Evolutionary conservation across 139 green algal genomes (phyloP).

Genomic region (Volvox reticuliferus): DNA sequence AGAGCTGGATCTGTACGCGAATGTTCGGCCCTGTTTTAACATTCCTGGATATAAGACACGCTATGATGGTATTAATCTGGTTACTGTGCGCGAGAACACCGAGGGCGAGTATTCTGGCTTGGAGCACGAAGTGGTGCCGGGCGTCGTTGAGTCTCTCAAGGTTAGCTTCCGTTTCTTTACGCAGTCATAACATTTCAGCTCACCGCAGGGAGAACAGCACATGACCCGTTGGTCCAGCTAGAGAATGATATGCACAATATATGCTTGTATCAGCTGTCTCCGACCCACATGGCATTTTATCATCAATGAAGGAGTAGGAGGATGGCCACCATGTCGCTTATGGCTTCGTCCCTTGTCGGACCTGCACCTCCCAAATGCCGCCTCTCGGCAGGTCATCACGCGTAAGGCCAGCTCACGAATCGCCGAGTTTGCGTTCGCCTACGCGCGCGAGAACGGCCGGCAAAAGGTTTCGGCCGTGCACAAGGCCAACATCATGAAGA

Average conservation of each 20-base stretch:
- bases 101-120: slow-evolving; percentile 97
- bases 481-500: slow-evolving; percentile 99
- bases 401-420: slow-evolving; percentile 85
- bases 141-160: slow-evolving; percentile 96
- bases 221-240: no score
- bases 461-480: slow-evolving; percentile 76
- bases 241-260: no score
- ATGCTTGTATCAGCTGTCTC: no score
- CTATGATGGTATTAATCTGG: slow-evolving; percentile 95
- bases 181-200: no score
- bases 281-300: no score
- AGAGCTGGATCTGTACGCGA: slow-evolving; percentile 96
- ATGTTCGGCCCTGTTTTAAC: slow-evolving; percentile 96
- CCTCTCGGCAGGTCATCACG: slow-evolving; percentile 87
- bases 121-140: slow-evolving; percentile 96
- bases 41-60: slow-evolving; percentile 96
- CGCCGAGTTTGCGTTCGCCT: slow-evolving; percentile 95
- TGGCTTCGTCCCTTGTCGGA: no score
- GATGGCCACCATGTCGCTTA: no score
- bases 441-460: slow-evolving; percentile 85
- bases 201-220: no score
- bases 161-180: slow-evolving; percentile 46
- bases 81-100: slow-evolving; percentile 98
- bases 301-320: no score
- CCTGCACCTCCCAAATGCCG: not conserved